A percentile compares a stretch with the other conserved stretches of the same genome.
Evolutionary conservation across 257 asterid genomes (phyloP).

Genomic region (Coffea canephora): DNA sequence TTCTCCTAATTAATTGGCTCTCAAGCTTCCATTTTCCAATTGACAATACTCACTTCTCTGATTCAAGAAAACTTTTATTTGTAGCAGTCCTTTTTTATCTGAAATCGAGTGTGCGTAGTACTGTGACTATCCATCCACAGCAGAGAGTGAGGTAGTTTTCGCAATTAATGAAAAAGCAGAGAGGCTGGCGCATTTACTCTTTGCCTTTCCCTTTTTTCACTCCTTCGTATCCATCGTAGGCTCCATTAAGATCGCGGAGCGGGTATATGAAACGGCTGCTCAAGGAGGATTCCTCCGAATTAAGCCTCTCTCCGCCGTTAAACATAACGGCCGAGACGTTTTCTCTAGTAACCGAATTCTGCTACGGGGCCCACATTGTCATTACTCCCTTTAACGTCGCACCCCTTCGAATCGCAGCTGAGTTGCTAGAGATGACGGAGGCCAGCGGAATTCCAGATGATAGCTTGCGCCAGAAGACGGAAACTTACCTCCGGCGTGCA

Average conservation of each 20-base stretch:
- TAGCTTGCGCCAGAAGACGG: slow-evolving; percentile 57
- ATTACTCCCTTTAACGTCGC: slow-evolving; percentile 76
- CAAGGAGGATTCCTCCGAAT: slow-evolving; percentile 39
- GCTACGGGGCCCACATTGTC: slow-evolving; percentile 54
- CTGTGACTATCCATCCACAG: too few relatives aligned
- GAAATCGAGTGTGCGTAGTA: background rate
- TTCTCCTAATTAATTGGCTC: background rate
- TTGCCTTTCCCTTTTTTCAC: background rate
- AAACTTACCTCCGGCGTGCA: slow-evolving; percentile 57
- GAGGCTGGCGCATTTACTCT: slow-evolving; percentile 35
- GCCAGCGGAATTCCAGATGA: slow-evolving; percentile 25
- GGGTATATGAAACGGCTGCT: slow-evolving; percentile 57
- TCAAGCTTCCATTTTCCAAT: background rate
- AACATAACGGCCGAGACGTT: slow-evolving; percentile 72
- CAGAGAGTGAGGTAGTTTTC: slow-evolving; percentile 14
- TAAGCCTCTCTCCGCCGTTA: slow-evolving; percentile 79
- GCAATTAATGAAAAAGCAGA: slow-evolving; percentile 23
- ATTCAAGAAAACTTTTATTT: background rate
- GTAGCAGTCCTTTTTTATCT: too few relatives aligned
- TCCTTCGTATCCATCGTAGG: slow-evolving; percentile 33
- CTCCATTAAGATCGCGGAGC: slow-evolving; percentile 52
- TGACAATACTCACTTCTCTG: background rate
- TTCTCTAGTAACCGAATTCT: slow-evolving; percentile 58
- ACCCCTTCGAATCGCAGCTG: slow-evolving; percentile 77
- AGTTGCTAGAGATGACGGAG: slow-evolving; percentile 65